phyloP scores from a whole-genome alignment of 2,329 filamentous ascomycete species.

The Cladosporium sp. region DNA sequence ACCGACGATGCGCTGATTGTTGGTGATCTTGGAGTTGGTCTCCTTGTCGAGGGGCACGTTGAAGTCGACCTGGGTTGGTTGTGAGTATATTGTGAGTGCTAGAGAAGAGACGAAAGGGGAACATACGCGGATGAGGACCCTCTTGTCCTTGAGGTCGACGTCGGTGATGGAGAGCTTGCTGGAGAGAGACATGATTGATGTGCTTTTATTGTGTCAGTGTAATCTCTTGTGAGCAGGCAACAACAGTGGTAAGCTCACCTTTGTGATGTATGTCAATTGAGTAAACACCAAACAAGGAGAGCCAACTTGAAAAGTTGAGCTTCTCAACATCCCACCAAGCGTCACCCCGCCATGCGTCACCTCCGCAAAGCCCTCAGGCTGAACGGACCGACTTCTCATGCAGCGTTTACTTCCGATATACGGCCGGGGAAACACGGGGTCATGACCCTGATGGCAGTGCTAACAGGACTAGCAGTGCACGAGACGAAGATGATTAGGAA shows the following conservation, averaged over 20 bases:
- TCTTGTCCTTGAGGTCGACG: slow-evolving; percentile 96
- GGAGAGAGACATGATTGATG: slow-evolving; percentile 81
- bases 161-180: slow-evolving; percentile 98
- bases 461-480: too few species aligned
- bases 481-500: slow-evolving; percentile 7
- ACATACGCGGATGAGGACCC: slow-evolving; percentile 80
- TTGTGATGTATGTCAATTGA: slow-evolving; percentile 1
- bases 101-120: slow-evolving; percentile 34
- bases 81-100: slow-evolving; percentile 5
- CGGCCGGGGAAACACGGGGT: slow-evolving; percentile 10
- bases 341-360: not conserved
- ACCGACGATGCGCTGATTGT: slow-evolving; percentile 96
- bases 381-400: not conserved
- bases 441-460: slow-evolving; percentile 8
- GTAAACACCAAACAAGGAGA: not conserved
- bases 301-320: not conserved
- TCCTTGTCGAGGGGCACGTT: slow-evolving; percentile 94
- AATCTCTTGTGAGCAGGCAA: not conserved
- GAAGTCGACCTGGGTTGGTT: slow-evolving; percentile 84
- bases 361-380: too few species aligned
- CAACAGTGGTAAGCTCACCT: slow-evolving; percentile 2
- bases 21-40: slow-evolving; percentile 78
- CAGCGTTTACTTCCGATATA: not conserved
- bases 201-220: not conserved
- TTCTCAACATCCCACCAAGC: not conserved